phyloP scores from a whole-genome alignment of 2,329 filamentous ascomycete species.

The Cladorrhinum sp. region DNA sequence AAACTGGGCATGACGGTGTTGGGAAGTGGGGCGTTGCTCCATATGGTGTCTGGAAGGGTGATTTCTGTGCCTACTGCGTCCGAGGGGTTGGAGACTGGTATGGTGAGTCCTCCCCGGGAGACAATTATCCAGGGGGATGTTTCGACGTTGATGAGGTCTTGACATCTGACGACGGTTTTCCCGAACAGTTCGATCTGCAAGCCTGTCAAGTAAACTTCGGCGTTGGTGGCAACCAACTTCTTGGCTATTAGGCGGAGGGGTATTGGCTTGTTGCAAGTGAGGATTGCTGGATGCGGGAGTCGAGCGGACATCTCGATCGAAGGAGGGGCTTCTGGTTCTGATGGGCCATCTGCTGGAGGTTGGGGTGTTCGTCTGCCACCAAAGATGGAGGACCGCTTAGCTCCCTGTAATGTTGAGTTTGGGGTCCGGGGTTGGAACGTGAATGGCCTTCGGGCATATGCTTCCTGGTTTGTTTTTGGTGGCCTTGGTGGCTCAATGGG shows the following conservation, averaged over 20 bases:
- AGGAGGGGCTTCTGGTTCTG: constrained; percentile 47
- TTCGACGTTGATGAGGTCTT: constrained; percentile 70
- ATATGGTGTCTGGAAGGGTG: constrained; percentile 66
- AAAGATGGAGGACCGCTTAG: constrained; percentile 48
- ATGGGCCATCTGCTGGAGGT: constrained; percentile 6
- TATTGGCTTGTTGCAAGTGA: constrained; percentile 84
- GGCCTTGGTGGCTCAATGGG: constrained; percentile 87
- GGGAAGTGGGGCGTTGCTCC: constrained; percentile 70
- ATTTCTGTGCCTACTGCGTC: constrained; percentile 63
- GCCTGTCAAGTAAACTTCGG: constrained; percentile 71
- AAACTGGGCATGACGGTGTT: constrained; percentile 87
- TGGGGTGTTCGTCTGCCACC: constrained; percentile 13
- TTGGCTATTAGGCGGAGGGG: constrained; percentile 77
- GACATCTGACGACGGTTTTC: constrained; percentile 74
- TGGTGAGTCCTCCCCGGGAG: constrained; percentile 66
- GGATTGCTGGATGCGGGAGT: constrained; percentile 78
- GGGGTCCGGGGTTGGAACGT: constrained; percentile 47
- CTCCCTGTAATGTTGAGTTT: constrained; percentile 34
- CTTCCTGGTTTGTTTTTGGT: constrained; percentile 66
- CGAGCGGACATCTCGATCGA: constrained; percentile 75
- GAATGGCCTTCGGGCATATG: constrained; percentile 74
- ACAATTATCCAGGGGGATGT: constrained; percentile 71
- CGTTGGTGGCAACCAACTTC: constrained; percentile 66
- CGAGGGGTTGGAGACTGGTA: constrained; percentile 62
- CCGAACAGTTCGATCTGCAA: constrained; percentile 80